Evolutionary conservation across 768 basidiomycete species (phyloP).

Genomic region (Hericium rajendrae): DNA sequence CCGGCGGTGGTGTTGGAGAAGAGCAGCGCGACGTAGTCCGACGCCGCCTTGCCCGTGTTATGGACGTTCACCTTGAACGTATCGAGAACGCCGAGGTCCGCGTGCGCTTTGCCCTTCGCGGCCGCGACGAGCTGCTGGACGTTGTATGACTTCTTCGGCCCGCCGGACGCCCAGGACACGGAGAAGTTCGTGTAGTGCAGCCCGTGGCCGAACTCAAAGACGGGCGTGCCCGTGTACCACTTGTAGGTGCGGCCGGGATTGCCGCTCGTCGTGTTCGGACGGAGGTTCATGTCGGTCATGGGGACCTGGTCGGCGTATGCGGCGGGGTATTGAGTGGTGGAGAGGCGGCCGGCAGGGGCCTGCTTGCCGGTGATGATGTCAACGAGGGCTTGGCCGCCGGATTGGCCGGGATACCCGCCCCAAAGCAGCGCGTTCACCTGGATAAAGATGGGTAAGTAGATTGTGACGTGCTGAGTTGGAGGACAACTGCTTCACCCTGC

Average conservation of each 20-base stretch:
- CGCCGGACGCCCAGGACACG: conserved; percentile 27
- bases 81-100: conserved; percentile 37
- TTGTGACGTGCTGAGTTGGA: not conserved
- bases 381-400: conserved; percentile 42
- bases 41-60: conserved; percentile 39
- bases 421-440: conserved; percentile 46
- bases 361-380: conserved; percentile 43
- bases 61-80: conserved; percentile 38
- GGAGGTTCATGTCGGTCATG: conserved; percentile 52
- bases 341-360: conserved; percentile 46
- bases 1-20: conserved; percentile 40
- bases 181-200: conserved; percentile 42
- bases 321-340: conserved; percentile 44
- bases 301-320: conserved; percentile 37
- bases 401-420: conserved; percentile 51
- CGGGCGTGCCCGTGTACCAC: conserved; percentile 42
- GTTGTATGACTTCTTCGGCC: conserved; percentile 27
- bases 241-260: conserved; percentile 50
- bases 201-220: conserved; percentile 48
- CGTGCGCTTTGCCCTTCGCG: conserved; percentile 13
- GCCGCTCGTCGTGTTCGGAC: conserved; percentile 27
- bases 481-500: conserved; percentile 16
- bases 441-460: not conserved
- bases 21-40: conserved; percentile 47
- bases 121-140: conserved; percentile 30